Percentiles rank a stretch among this genome's conserved stretches.
Conservation (phyloP, 2,329 filamentous ascomycete species). For the Penicillium sp. region DNA sequence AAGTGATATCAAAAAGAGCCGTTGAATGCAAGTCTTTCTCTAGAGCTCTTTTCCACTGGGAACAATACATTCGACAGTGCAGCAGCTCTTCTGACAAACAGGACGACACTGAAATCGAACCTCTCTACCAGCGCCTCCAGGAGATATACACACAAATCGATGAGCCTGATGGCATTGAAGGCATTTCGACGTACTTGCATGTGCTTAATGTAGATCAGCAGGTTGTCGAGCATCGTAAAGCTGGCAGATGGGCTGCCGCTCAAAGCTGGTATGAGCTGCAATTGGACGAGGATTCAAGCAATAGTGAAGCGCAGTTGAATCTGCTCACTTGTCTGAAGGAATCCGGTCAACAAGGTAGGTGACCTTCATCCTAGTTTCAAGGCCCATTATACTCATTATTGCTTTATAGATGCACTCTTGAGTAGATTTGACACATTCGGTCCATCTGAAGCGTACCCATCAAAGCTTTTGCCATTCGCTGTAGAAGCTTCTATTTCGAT, state of each 20-base stretch:
- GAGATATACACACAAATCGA: constrained; percentile 97
- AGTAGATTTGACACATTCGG: constrained; percentile 80
- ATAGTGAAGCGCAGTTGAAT: constrained; percentile 74
- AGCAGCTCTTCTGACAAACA: constrained; percentile 31
- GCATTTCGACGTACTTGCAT: constrained; percentile 81
- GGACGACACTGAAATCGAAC: constrained; percentile 52
- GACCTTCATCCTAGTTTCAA: constrained; percentile 21
- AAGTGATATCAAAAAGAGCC: constrained; percentile 74
- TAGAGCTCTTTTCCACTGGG: constrained; percentile 87
- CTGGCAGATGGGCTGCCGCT: constrained; percentile 87
- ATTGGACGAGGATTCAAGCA: constrained; percentile 71
- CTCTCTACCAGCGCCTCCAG: constrained; percentile 73
- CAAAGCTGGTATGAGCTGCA: constrained; percentile 98
- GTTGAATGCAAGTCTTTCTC: constrained; percentile 94
- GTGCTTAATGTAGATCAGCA: constrained; percentile 91
- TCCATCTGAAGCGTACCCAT: constrained; percentile 47
- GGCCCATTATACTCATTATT: neutral
- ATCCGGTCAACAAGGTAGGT: constrained; percentile 86
- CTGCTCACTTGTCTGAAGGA: constrained; percentile 85
- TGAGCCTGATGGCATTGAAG: constrained; percentile 93
- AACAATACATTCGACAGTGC: constrained; percentile 73
- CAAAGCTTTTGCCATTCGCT: constrained; percentile 73
- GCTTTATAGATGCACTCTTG: constrained; percentile 66
- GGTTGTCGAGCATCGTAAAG: constrained; percentile 86
- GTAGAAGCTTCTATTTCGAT: constrained; percentile 91